Evolutionary conservation across 768 basidiomycete species (phyloP).

Genomic region (Mycena leptocephala): DNA sequence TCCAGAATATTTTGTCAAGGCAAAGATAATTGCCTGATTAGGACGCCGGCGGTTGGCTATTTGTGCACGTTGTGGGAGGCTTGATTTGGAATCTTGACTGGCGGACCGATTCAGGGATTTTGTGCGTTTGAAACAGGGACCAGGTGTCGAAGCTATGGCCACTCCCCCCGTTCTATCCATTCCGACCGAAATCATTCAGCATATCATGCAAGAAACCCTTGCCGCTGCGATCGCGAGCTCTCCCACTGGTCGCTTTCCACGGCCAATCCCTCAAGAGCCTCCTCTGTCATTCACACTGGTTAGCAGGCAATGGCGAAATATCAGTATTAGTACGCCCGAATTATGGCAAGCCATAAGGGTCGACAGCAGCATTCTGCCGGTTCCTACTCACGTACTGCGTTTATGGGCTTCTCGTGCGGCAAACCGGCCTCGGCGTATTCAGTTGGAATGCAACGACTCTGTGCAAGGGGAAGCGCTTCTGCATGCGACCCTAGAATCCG

Average conservation of each 20-base stretch:
- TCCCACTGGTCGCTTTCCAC: neutral
- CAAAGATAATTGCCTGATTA: too few relatives aligned
- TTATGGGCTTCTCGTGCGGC: neutral
- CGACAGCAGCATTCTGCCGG: neutral
- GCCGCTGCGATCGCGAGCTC: neutral
- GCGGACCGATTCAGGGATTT: too few relatives aligned
- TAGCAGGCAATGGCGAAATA: neutral
- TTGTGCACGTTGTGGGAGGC: too few relatives aligned
- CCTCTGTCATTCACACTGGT: neutral
- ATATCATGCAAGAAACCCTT: neutral
- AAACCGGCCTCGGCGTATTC: neutral
- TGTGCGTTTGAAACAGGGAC: too few relatives aligned
- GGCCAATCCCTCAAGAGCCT: neutral
- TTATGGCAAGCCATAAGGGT: neutral
- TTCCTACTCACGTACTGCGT: neutral
- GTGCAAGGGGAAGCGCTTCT: neutral
- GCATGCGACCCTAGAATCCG: neutral
- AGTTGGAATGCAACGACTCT: neutral
- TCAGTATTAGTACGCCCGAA: conserved; percentile 2
- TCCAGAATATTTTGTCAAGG: too few relatives aligned
- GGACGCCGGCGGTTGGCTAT: too few relatives aligned
- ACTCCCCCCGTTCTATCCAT: neutral
- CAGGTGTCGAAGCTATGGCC: too few relatives aligned
- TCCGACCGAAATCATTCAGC: neutral
- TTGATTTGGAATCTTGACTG: too few relatives aligned